Evolutionary conservation across 164 flowering plant species (phyloP).

Genomic region (grape (Vitis vinifera)): DNA sequence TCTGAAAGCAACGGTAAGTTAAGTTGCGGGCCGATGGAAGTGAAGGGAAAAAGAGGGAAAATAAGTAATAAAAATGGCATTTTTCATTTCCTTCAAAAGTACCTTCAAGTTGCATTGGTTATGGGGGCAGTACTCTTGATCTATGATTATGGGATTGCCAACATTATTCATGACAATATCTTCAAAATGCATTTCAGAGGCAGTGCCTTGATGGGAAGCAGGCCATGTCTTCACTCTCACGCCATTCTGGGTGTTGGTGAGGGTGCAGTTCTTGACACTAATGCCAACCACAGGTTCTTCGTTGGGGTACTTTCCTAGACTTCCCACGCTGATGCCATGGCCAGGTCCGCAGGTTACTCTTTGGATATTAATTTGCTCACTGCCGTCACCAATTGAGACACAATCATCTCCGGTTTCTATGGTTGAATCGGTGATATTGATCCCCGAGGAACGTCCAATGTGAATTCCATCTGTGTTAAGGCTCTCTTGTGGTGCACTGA

Average conservation of each 20-base stretch:
- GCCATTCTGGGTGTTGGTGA: too few species aligned
- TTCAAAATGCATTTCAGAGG: too few species aligned
- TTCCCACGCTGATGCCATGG: too few species aligned
- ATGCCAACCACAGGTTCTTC: too few species aligned
- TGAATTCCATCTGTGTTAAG: conserved; percentile 56
- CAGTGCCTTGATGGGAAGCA: too few species aligned
- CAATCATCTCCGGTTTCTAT: conserved; percentile 52
- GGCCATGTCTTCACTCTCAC: too few species aligned
- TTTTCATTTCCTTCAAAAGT: background rate
- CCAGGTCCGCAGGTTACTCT: conserved; percentile 2
- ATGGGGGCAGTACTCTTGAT: too few species aligned
- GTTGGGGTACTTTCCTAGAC: too few species aligned
- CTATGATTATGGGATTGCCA: too few species aligned
- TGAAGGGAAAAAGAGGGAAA: background rate
- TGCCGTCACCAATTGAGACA: conserved; percentile 18
- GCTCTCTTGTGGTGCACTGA: conserved; percentile 31
- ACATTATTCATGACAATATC: too few species aligned
- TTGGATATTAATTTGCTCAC: background rate
- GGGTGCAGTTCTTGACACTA: too few species aligned
- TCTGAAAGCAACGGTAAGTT: too few species aligned
- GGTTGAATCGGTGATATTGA: conserved; percentile 15
- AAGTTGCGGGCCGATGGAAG: background rate
- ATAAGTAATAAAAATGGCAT: background rate
- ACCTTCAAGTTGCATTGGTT: conserved; percentile 5
- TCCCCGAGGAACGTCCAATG: conserved; percentile 25